phyloP scores from a whole-genome alignment of 1,284 basidiomycete species.

The Schizopora paradoxa region DNA sequence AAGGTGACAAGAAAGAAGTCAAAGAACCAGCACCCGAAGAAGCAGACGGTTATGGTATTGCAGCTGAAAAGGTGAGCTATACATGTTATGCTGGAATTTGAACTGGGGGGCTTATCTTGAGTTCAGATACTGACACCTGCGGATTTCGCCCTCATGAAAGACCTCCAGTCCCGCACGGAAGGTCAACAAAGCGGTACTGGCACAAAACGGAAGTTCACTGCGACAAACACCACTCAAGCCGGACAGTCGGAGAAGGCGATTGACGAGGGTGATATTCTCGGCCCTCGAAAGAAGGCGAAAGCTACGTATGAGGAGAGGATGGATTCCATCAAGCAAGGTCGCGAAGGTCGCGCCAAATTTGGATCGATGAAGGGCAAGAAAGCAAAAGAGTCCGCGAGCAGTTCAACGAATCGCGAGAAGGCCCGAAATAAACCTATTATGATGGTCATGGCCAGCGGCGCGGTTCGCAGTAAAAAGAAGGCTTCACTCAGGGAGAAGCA shows the following conservation, averaged over 20 bases:
- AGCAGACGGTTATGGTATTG: constrained; percentile 53
- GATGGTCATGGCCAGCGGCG: constrained; percentile 79
- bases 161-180: constrained; percentile 82
- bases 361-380: constrained; percentile 87
- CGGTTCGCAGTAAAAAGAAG: constrained; percentile 84
- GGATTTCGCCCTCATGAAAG: constrained; percentile 91
- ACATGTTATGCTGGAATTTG: neutral
- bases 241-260: constrained; percentile 50
- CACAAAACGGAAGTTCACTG: constrained; percentile 84
- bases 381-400: constrained; percentile 73
- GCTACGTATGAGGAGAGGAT: constrained; percentile 93
- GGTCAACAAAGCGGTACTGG: constrained; percentile 45
- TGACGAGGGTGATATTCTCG: constrained; percentile 89
- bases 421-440: constrained; percentile 88
- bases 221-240: constrained; percentile 60
- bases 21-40: no score
- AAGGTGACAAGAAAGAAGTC: constrained; percentile 36
- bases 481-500: constrained; percentile 85
- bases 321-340: constrained; percentile 86
- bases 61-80: constrained; percentile 67
- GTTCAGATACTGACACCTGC: constrained; percentile 92
- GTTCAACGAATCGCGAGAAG: constrained; percentile 87
- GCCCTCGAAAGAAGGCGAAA: constrained; percentile 91
- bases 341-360: constrained; percentile 95
- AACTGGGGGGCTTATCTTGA: constrained; percentile 9